Conservation (phyloP, 169 alveolate species). For the Babesia gibsoni region DNA sequence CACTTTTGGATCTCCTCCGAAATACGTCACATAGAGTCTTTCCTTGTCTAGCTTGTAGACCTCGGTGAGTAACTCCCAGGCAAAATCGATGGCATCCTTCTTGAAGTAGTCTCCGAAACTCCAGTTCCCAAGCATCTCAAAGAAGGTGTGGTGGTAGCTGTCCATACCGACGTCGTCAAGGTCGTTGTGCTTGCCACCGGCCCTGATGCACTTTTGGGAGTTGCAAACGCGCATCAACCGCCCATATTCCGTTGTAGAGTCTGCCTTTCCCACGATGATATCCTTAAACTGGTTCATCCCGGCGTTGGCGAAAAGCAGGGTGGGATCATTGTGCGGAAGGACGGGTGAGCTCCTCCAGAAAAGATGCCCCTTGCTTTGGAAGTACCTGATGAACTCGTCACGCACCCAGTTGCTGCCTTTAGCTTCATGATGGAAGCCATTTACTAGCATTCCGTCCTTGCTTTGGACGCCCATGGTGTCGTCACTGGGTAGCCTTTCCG, state of each 20-base stretch:
- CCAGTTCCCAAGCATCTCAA: slow-evolving; percentile 97
- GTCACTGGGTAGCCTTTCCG: too few relatives aligned
- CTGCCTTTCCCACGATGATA: slow-evolving; percentile 85
- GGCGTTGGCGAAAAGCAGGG: slow-evolving; percentile 90
- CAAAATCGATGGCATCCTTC: slow-evolving; percentile 89
- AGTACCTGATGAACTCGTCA: slow-evolving; percentile 72
- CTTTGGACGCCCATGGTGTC: too few relatives aligned
- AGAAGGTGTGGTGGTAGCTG: slow-evolving; percentile 92
- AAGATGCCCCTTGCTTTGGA: slow-evolving; percentile 68
- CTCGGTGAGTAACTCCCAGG: slow-evolving; percentile 88
- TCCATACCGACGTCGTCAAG: slow-evolving; percentile 94
- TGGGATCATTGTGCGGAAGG: slow-evolving; percentile 89
- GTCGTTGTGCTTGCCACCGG: slow-evolving; percentile 87
- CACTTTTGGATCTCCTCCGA: slow-evolving; percentile 89
- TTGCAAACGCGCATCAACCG: slow-evolving; percentile 88
- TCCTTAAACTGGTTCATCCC: slow-evolving; percentile 93
- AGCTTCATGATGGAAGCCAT: not conserved
- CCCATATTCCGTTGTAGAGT: slow-evolving; percentile 84
- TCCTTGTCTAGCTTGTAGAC: slow-evolving; percentile 80
- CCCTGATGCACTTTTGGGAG: slow-evolving; percentile 93
- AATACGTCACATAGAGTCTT: slow-evolving; percentile 90
- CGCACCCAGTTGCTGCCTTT: slow-evolving; percentile 55
- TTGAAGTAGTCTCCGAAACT: slow-evolving; percentile 93
- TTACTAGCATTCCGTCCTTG: not conserved
- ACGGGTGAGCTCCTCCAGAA: slow-evolving; percentile 80